A percentile compares a stretch with the other conserved stretches of the same genome.
Evolutionary conservation across 208 protist species (phyloP).

Genomic region (Acanthamoeba lenticulata): DNA sequence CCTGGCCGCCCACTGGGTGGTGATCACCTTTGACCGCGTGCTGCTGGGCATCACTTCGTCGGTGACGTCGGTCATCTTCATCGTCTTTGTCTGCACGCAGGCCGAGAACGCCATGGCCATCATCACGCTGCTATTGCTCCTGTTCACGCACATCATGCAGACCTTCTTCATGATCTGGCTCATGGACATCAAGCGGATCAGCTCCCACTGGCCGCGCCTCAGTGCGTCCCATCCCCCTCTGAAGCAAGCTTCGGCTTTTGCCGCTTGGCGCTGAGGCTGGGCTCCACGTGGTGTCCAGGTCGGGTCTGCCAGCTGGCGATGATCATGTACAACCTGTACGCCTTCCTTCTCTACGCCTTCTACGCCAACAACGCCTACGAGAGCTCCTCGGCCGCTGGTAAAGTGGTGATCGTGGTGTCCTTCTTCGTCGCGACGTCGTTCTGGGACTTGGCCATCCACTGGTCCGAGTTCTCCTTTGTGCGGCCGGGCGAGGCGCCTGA

Average conservation of each 20-base stretch:
- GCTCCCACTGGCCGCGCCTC: background rate
- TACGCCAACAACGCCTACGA: conserved; percentile 53
- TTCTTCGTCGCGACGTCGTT: conserved; percentile 53
- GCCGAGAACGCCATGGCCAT: conserved; percentile 33
- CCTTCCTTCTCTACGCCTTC: conserved; percentile 50
- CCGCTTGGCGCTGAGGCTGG: background rate
- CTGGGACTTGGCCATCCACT: conserved; percentile 41
- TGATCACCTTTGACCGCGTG: conserved; percentile 43
- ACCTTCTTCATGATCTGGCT: conserved; percentile 56
- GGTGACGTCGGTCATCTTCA: conserved; percentile 52
- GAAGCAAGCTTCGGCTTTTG: background rate
- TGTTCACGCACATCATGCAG: conserved; percentile 52
- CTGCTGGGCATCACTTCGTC: conserved; percentile 14
- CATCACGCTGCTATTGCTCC: background rate
- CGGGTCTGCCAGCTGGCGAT: conserved; percentile 18
- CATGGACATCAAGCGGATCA: conserved; percentile 48
- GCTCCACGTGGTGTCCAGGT: background rate
- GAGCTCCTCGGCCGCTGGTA: conserved; percentile 8
- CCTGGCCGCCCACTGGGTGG: conserved; percentile 13
- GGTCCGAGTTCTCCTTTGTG: conserved; percentile 54
- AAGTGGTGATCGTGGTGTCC: conserved; percentile 41
- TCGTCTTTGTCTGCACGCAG: conserved; percentile 26
- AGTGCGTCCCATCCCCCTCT: background rate
- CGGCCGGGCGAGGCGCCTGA: background rate
- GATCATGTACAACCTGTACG: conserved; percentile 44